phyloP scores from a whole-genome alignment of 192 early-diverging fungal species.

The Gaertneriomyces semiglobifer region DNA sequence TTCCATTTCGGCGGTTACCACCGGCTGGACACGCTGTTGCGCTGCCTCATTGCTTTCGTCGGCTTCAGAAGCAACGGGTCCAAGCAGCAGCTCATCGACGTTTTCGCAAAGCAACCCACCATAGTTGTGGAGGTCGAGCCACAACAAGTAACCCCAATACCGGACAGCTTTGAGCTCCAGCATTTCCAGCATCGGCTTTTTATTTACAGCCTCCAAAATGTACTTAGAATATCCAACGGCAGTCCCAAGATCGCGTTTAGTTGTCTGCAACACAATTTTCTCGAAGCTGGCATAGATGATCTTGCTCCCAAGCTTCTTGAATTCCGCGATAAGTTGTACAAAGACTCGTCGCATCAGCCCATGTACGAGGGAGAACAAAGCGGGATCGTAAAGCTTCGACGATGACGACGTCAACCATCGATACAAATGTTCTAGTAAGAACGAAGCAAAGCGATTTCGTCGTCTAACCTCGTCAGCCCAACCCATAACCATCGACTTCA shows the following conservation, averaged over 20 bases:
- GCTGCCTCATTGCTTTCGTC: slow-evolving; percentile 4
- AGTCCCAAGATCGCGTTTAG: slow-evolving; percentile 67
- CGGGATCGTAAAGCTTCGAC: slow-evolving; percentile 81
- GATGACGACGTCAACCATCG: slow-evolving; percentile 77
- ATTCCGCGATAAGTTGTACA: slow-evolving; percentile 76
- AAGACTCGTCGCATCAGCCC: slow-evolving; percentile 89
- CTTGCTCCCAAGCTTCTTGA: slow-evolving; percentile 70
- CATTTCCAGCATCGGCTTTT: slow-evolving; percentile 71
- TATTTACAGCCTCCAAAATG: slow-evolving; percentile 62
- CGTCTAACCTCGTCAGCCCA: slow-evolving; percentile 73
- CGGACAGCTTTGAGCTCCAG: slow-evolving; percentile 65
- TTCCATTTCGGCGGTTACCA: slow-evolving; percentile 53
- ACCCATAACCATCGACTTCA: slow-evolving; percentile 71
- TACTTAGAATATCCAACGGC: slow-evolving; percentile 75
- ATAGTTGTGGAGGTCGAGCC: slow-evolving; percentile 92
- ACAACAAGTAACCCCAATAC: slow-evolving; percentile 79
- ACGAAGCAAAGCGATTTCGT: slow-evolving; percentile 54
- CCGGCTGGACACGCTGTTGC: slow-evolving; percentile 31
- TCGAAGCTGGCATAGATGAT: slow-evolving; percentile 79
- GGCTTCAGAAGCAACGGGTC: neutral
- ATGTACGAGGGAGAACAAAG: slow-evolving; percentile 72
- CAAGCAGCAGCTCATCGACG: slow-evolving; percentile 23
- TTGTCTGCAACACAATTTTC: slow-evolving; percentile 76
- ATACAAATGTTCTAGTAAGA: slow-evolving; percentile 74
- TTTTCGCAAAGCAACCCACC: slow-evolving; percentile 56